Conservation (phyloP, 2,329 filamentous ascomycete genomes). For the Monosporascus cannonballus region DNA sequence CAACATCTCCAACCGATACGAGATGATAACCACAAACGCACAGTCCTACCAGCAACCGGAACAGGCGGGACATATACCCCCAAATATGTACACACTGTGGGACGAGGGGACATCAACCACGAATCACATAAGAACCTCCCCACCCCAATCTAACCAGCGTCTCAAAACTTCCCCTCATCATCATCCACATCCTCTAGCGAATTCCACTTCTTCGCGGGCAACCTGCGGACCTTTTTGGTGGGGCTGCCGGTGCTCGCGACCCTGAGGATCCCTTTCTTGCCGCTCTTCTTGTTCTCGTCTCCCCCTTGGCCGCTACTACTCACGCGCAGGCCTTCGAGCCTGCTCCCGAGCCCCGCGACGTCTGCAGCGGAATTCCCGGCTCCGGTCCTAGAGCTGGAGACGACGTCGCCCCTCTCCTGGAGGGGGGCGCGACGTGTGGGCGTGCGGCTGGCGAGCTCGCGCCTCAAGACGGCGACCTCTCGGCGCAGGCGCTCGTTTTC, state of each 20-base stretch:
- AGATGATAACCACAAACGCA: too few species aligned
- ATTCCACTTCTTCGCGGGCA: constrained; percentile 41
- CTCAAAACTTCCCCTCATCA: constrained; percentile 21
- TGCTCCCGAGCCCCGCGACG: constrained; percentile 34
- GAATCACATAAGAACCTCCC: too few species aligned
- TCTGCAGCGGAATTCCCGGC: constrained; percentile 17
- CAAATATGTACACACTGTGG: too few species aligned
- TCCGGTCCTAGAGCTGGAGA: constrained; percentile 13
- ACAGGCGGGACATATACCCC: too few species aligned
- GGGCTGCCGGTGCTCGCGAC: constrained; percentile 35
- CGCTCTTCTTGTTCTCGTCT: not conserved
- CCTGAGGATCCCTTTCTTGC: constrained; percentile 9
- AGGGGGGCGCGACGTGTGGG: constrained; percentile 55
- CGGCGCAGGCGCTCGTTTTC: constrained; percentile 66
- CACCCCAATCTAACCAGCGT: too few species aligned
- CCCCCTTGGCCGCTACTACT: constrained; percentile 20
- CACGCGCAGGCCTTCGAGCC: constrained; percentile 46
- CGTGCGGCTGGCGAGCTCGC: constrained; percentile 58
- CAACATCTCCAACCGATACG: too few species aligned
- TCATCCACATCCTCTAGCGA: constrained; percentile 26
- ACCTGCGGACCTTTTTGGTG: constrained; percentile 45
- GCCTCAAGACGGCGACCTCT: constrained; percentile 58
- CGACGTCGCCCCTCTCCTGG: constrained; percentile 45
- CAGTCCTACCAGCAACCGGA: too few species aligned
- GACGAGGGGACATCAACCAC: too few species aligned